phyloP scores from a whole-genome alignment of 2,329 filamentous ascomycete genomes.

The Alternaria ventricosa region DNA sequence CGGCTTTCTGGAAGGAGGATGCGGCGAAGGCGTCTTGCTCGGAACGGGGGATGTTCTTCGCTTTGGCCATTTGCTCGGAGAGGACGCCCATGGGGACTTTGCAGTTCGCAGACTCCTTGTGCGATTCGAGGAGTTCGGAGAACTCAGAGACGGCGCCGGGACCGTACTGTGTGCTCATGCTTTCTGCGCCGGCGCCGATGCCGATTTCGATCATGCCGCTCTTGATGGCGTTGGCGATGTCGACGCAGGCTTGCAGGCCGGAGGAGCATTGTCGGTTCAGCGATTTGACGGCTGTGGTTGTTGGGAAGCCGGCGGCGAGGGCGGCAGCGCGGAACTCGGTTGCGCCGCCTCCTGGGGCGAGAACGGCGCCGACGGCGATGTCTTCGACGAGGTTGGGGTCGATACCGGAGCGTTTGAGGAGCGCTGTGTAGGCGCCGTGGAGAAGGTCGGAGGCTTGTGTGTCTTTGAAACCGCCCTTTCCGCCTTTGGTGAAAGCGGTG shows the following conservation, averaged over 20 bases:
- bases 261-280: conserved; percentile 95
- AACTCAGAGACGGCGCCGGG: conserved; percentile 90
- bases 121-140: conserved; percentile 82
- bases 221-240: conserved; percentile 92
- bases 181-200: conserved; percentile 93
- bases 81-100: conserved; percentile 96
- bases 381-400: conserved; percentile 90
- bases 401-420: conserved; percentile 86
- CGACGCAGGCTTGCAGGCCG: conserved; percentile 88
- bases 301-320: conserved; percentile 89
- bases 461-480: conserved; percentile 95
- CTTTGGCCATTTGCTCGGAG: conserved; percentile 93
- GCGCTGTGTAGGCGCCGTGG: conserved; percentile 78
- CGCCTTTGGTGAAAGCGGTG: conserved; percentile 89
- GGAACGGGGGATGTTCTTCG: conserved; percentile 72
- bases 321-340: conserved; percentile 96
- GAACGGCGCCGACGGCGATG: conserved; percentile 87
- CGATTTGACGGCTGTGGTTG: conserved; percentile 80
- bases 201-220: conserved; percentile 94
- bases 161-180: conserved; percentile 92
- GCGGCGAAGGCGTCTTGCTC: conserved; percentile 93
- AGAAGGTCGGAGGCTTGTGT: conserved; percentile 86
- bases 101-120: conserved; percentile 88
- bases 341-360: conserved; percentile 90
- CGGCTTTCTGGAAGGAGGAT: conserved; percentile 88